A percentile compares a stretch with the other conserved stretches of the same genome.
Evolutionary conservation across 2,329 filamentous ascomycete species (phyloP).

Genomic region (Pseudocercospora cruenta): DNA sequence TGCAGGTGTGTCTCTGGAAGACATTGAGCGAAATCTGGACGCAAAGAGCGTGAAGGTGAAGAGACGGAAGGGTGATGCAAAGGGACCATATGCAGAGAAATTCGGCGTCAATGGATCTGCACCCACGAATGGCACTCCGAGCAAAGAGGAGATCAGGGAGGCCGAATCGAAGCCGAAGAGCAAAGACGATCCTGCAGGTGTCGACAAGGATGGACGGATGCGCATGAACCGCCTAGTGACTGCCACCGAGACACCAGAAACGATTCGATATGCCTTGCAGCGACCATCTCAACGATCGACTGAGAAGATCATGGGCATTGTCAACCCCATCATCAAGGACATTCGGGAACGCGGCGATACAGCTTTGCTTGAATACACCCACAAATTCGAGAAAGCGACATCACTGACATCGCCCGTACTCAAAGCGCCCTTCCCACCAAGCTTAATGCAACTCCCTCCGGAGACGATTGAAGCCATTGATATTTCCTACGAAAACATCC

Average conservation of each 20-base stretch:
- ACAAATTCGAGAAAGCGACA: conserved; percentile 97
- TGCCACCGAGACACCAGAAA: conserved; percentile 62
- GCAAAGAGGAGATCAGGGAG: conserved; percentile 51
- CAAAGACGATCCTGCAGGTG: conserved; percentile 55
- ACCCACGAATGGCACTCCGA: conserved; percentile 28
- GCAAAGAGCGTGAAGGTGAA: conserved; percentile 95
- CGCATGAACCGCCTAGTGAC: conserved; percentile 80
- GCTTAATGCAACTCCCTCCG: conserved; percentile 79
- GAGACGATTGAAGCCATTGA: conserved; percentile 95
- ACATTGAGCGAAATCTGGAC: conserved; percentile 90
- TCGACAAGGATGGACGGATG: conserved; percentile 62
- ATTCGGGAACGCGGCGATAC: conserved; percentile 83
- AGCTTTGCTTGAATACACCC: conserved; percentile 87
- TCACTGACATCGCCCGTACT: conserved; percentile 87
- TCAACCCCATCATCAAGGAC: conserved; percentile 87
- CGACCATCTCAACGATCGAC: conserved; percentile 92
- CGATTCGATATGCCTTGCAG: conserved; percentile 75
- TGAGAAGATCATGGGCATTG: conserved; percentile 90
- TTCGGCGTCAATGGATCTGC: conserved; percentile 61
- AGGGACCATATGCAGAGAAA: conserved; percentile 88
- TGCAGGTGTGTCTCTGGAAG: conserved; percentile 80
- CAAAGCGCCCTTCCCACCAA: conserved; percentile 81
- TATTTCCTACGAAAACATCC: conserved; percentile 89
- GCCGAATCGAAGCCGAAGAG: conserved; percentile 59
- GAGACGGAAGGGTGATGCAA: conserved; percentile 88